These are phyloP conservation scores for Nannizzia gypsea DNA, from an alignment of 2,329 filamentous ascomycete species.

Conservation along the genomic window DNA sequence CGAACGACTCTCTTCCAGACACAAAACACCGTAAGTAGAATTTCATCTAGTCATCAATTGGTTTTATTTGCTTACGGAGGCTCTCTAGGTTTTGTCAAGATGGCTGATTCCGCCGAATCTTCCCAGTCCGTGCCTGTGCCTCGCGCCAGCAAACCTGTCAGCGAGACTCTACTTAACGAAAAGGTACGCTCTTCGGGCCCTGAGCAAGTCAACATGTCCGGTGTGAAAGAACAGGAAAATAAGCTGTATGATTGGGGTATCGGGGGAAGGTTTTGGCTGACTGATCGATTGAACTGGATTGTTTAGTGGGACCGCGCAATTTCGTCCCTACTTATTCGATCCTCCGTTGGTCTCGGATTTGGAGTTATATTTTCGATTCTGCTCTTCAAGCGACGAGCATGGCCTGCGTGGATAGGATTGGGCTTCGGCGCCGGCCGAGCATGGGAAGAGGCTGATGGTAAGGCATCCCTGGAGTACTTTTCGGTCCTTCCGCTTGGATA, in stretches of 20 bases:
- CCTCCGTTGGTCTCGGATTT: slow-evolving; percentile 87
- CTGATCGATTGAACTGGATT: too few species aligned
- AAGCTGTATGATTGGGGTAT: background rate
- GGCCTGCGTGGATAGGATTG: slow-evolving; percentile 88
- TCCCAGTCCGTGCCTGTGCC: slow-evolving; percentile 53
- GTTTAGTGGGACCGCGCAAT: slow-evolving; percentile 96
- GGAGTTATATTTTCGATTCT: slow-evolving; percentile 98
- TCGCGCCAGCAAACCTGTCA: slow-evolving; percentile 67
- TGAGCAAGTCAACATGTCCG: background rate
- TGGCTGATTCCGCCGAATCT: slow-evolving; percentile 46
- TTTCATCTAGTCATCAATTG: background rate
- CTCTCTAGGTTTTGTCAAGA: slow-evolving; percentile 23
- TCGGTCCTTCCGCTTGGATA: background rate
- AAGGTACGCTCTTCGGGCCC: slow-evolving; percentile 53
- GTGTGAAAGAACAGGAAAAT: background rate
- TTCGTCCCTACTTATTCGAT: slow-evolving; percentile 94
- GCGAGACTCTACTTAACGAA: slow-evolving; percentile 95
- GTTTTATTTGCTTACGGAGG: background rate
- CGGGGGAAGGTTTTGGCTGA: background rate
- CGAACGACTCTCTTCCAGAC: background rate
- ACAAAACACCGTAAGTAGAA: background rate
- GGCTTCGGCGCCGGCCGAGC: slow-evolving; percentile 93
- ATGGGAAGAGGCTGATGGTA: slow-evolving; percentile 95
- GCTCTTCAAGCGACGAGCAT: slow-evolving; percentile 93
- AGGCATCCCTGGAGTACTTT: slow-evolving; percentile 19